These are phyloP conservation scores for Linnemannia schmuckeri DNA, from an alignment of 192 early-diverging fungal genomes.

Conservation along the genomic window DNA sequence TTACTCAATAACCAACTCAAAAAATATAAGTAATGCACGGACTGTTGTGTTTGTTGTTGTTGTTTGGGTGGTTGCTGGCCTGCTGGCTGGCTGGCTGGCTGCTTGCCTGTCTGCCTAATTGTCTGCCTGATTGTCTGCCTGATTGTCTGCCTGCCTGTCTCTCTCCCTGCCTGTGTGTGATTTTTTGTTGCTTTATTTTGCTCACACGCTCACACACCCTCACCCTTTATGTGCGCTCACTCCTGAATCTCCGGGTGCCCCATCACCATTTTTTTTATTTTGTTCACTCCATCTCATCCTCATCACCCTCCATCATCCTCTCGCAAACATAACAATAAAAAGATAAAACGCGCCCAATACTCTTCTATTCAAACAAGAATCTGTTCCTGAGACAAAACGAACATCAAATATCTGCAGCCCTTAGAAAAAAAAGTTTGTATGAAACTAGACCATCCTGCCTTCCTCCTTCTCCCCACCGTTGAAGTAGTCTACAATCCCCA, in stretches of 20 bases:
- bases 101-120: too few relatives aligned
- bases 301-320: background rate
- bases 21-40: background rate
- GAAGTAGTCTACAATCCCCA: too few relatives aligned
- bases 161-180: too few relatives aligned
- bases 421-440: background rate
- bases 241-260: slow-evolving; percentile 4
- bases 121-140: too few relatives aligned
- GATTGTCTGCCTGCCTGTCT: too few relatives aligned
- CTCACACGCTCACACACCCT: background rate
- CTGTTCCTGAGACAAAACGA: background rate
- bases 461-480: background rate
- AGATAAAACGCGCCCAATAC: background rate
- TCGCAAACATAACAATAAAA: background rate
- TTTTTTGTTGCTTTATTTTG: background rate
- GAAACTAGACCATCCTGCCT: background rate
- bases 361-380: background rate
- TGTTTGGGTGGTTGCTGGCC: background rate
- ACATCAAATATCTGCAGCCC: background rate
- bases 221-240: background rate
- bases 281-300: background rate
- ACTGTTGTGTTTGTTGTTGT: background rate
- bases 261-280: slow-evolving; percentile 1
- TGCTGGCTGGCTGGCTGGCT: background rate
- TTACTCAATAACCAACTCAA: background rate